Base-by-base conservation (phyloP, 2,329 filamentous ascomycete genomes). In the Fusarium subtropicale region DNA sequence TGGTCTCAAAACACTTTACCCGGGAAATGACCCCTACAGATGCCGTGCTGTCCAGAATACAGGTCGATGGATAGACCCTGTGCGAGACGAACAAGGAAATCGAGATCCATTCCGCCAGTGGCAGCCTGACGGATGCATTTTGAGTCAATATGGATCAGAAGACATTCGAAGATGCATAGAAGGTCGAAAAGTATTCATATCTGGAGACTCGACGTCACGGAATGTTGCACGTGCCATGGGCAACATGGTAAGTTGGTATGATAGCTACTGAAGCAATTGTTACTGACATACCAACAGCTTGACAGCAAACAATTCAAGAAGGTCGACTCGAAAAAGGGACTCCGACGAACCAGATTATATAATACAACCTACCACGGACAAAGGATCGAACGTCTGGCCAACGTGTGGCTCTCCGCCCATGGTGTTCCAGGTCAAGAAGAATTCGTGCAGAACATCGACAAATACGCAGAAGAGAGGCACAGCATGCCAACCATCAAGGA, bases 81-180 rank as follows among this genome's bases (percentile, higher is more conserved):
- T 71, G 45, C 30, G 9, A 4, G 50, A 75, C 71, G 62, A 66
- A 53, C 42, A 70, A 70, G 70, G 71, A 66, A 70, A 66, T 65
- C 69, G 60, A 48, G 72, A 38, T 60, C 74, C 50, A 60, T 11
- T 84, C 81, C 68, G 76, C 79, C 46, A 81, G 82, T 90, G 88
- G 88, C 85, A 89, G 60, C 85, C 88, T 3, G 80, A 81, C 22
- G 86, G 86, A 16, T 91, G 89, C 76, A 83, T 86, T 46, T 80
- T 89, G 73, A 83, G 85, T 60, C 78, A 84, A 48, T 90, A 90
- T 76, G 80, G 81, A 15, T 74, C 76, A 6, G 75, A 81, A 18
- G 85, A 87, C 41, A 81, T 89, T 36, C 75, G 78, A 18, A 76
- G 78, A 53, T 91, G 89, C 69, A 79, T 88, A 20, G 76, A 78